Conservation (phyloP, 2,329 filamentous ascomycete species). For the Penicillium sp. region DNA sequence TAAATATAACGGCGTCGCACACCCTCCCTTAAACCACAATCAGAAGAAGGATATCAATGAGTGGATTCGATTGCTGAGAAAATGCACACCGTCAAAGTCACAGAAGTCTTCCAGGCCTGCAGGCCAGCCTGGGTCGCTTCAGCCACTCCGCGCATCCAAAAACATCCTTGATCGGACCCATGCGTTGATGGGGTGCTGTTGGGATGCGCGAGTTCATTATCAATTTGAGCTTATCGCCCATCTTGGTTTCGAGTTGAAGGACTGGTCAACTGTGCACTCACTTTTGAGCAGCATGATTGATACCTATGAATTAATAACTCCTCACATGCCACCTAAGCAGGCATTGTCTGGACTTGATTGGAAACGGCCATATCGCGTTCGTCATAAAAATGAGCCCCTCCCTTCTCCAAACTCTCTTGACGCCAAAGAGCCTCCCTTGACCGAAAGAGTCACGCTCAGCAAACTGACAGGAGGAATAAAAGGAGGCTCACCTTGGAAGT, state of each 20-base stretch:
- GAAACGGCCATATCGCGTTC: slow-evolving; percentile 4
- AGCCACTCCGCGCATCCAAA: slow-evolving; percentile 15
- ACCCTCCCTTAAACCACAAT: slow-evolving; percentile 14
- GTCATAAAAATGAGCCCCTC: background rate
- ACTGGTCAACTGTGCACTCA: slow-evolving; percentile 44
- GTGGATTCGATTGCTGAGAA: slow-evolving; percentile 40
- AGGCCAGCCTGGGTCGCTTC: background rate
- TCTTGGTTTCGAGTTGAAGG: slow-evolving; percentile 40
- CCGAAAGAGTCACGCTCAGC: slow-evolving; percentile 29
- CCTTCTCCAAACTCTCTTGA: background rate
- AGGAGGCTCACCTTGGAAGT: background rate
- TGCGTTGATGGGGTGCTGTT: slow-evolving; percentile 35
- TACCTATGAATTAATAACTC: slow-evolving; percentile 30
- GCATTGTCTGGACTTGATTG: slow-evolving; percentile 13
- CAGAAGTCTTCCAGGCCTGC: slow-evolving; percentile 1
- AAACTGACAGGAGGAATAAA: slow-evolving; percentile 27
- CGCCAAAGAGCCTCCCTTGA: slow-evolving; percentile 1
- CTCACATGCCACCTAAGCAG: slow-evolving; percentile 16
- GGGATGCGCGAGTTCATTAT: slow-evolving; percentile 27
- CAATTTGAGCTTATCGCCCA: slow-evolving; percentile 41
- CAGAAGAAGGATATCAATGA: slow-evolving; percentile 26
- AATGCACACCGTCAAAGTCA: slow-evolving; percentile 30
- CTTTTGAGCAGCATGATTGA: slow-evolving; percentile 43
- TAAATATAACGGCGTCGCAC: slow-evolving; percentile 15
- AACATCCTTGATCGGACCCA: slow-evolving; percentile 27